A percentile compares a stretch with the other conserved stretches of the same genome.
Evolutionary conservation across 352 stramenopile species (phyloP).

Genomic region (Globisporangium ultimum): DNA sequence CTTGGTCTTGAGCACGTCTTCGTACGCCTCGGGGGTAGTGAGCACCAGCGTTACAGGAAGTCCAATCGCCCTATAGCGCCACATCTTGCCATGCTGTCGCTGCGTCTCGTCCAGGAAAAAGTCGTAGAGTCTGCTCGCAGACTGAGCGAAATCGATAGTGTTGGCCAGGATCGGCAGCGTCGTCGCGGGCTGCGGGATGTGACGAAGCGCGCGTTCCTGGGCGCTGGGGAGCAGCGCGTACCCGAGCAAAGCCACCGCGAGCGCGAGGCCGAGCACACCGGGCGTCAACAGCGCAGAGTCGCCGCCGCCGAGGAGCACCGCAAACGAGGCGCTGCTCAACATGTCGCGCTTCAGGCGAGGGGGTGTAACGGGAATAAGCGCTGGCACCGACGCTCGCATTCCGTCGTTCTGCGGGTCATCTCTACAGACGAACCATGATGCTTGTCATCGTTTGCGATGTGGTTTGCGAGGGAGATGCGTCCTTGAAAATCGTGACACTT

Average conservation of each 20-base stretch:
- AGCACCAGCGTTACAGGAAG: slow-evolving; percentile 21
- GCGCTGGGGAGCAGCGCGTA: not conserved
- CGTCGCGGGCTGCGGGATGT: slow-evolving; percentile 12
- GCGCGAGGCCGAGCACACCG: not conserved
- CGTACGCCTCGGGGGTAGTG: slow-evolving; percentile 17
- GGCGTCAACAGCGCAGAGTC: not conserved
- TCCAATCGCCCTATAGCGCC: slow-evolving; percentile 9
- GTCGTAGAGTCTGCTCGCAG: slow-evolving; percentile 27
- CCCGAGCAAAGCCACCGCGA: not conserved
- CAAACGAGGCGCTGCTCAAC: no score
- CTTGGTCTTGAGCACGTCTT: slow-evolving; percentile 39
- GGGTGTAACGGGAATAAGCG: no score
- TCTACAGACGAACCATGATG: no score
- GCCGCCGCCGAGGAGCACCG: no score
- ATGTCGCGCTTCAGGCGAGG: no score
- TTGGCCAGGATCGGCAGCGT: slow-evolving; percentile 33
- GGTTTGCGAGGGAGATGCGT: no score
- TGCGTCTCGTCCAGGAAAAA: slow-evolving; percentile 33
- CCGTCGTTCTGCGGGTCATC: no score
- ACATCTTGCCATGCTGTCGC: slow-evolving; percentile 14
- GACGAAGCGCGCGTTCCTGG: not conserved
- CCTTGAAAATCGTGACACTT: no score
- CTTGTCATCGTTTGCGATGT: no score
- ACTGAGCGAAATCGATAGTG: slow-evolving; percentile 30
- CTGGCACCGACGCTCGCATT: no score